Percentiles rank a stretch among this genome's conserved stretches.
Conservation (phyloP, 495 filamentous ascomycete species). For the Talaromyces nanjingensis region DNA sequence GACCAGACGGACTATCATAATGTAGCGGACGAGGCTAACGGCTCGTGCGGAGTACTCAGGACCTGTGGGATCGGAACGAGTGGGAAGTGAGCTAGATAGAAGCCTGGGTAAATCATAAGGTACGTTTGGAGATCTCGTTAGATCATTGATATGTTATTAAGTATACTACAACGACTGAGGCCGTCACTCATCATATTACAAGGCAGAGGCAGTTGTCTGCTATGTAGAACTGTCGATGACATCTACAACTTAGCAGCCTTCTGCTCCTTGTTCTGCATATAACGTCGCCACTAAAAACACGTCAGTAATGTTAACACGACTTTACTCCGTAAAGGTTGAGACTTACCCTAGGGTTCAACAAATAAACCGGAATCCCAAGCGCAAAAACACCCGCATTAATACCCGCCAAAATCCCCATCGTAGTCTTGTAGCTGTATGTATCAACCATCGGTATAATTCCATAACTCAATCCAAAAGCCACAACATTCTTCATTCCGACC, state of each 20-base stretch:
- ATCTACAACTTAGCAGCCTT: not conserved
- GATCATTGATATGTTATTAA: not conserved
- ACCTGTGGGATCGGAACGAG: not conserved
- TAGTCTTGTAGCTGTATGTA: slow-evolving; percentile 21
- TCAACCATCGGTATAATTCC: slow-evolving; percentile 25
- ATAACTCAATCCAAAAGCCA: slow-evolving; percentile 25
- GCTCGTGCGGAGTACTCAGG: no score
- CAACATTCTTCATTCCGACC: slow-evolving; percentile 31
- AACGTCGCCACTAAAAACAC: not conserved
- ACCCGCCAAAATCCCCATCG: slow-evolving; percentile 25
- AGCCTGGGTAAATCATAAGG: not conserved
- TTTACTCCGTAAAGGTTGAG: not conserved
- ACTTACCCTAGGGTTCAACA: slow-evolving; percentile 25
- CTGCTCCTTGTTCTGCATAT: not conserved
- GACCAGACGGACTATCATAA: not conserved
- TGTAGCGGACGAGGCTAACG: no score
- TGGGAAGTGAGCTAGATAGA: not conserved
- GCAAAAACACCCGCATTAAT: slow-evolving; percentile 22
- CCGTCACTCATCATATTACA: not conserved
- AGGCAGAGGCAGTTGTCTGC: not conserved
- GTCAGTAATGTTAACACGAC: not conserved
- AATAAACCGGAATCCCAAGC: slow-evolving; percentile 27
- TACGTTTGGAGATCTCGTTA: not conserved
- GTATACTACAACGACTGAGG: not conserved
- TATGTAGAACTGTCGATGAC: not conserved